These are phyloP conservation scores for Phlyctochytrium arcticum DNA, from an alignment of 192 early-diverging fungal species.

Conservation along the genomic window DNA sequence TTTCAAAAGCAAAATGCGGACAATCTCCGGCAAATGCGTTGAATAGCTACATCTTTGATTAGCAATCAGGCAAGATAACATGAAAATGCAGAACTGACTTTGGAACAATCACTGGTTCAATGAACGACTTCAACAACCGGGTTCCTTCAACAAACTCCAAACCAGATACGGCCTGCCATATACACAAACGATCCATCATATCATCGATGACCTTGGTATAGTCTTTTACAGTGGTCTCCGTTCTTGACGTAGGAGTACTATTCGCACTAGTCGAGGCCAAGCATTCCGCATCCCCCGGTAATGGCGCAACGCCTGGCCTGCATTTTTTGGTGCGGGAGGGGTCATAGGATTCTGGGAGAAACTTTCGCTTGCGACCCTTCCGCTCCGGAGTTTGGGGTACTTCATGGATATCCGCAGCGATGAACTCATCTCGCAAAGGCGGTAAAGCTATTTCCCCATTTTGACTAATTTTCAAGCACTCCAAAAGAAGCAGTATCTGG, in stretches of 20 bases:
- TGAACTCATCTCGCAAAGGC: not conserved
- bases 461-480: not conserved
- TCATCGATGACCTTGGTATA: constrained; percentile 8
- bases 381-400: not conserved
- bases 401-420: not conserved
- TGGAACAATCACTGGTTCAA: constrained; percentile 19
- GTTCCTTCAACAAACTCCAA: not conserved
- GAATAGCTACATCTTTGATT: constrained; percentile 1
- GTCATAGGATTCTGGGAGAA: not conserved
- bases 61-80: not conserved
- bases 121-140: constrained; percentile 8
- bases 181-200: constrained; percentile 19
- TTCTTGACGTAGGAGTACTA: not conserved
- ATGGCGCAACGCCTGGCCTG: not conserved
- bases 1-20: constrained; percentile 11
- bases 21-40: constrained; percentile 3
- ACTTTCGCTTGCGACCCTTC: not conserved
- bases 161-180: constrained; percentile 3
- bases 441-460: not conserved
- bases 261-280: not conserved
- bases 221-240: not conserved
- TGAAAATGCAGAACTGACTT: constrained; percentile 8
- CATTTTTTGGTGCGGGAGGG: not conserved
- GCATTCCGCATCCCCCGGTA: not conserved
- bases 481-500: constrained; percentile 10